Base-by-base conservation (phyloP, 208 protist species). In the Leishmania gerbilli region DNA sequence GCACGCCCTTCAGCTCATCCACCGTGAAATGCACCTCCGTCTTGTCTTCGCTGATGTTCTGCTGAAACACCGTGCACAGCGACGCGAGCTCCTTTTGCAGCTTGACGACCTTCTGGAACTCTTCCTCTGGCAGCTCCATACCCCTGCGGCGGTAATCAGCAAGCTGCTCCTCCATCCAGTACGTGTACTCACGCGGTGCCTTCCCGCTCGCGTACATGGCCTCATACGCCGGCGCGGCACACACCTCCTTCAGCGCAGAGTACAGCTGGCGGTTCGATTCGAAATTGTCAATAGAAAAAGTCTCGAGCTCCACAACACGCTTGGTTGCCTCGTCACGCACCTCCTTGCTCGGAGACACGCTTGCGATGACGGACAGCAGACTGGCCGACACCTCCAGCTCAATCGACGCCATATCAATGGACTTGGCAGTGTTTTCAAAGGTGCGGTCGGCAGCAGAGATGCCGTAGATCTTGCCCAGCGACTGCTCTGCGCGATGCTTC, bases 11-110 rank as follows among this genome's bases (percentile, higher is more conserved):
- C 51, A 97, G 84, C 24, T 87, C 89, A 47, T 95, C 90, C 51
- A 53, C 74, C 31, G 83, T 80, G 72, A 94, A 86, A 72, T 87
- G 42, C 56, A 95, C 71, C 78, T 90, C 78, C 8, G 84, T 95
- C 55, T 87, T 90, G 62, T 96, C 94, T 64, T 96, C 92, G 83
- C 87, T 93, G 64, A 97, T 92, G 87, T 96, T 96, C 74, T 90
- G 87, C 69, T 89, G 89, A 81, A 96, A 97, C n/a, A 67, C 89
- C 19, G 89, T 93, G 74, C 84, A 87, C 21, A 96, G 80, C 17
- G 84, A 65, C n/a, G 87, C 71, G 1, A 96, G 77, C 49, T 95
- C 91, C 85, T 95, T 94, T 84, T 95, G 87, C 31, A 96, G 84
- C 42, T 87, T 79, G 68, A 93, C 79, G 67, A 93, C 92, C 56